Base-by-base conservation (phyloP, 2,329 filamentous ascomycete genomes). In the Fusarium acutatum region DNA sequence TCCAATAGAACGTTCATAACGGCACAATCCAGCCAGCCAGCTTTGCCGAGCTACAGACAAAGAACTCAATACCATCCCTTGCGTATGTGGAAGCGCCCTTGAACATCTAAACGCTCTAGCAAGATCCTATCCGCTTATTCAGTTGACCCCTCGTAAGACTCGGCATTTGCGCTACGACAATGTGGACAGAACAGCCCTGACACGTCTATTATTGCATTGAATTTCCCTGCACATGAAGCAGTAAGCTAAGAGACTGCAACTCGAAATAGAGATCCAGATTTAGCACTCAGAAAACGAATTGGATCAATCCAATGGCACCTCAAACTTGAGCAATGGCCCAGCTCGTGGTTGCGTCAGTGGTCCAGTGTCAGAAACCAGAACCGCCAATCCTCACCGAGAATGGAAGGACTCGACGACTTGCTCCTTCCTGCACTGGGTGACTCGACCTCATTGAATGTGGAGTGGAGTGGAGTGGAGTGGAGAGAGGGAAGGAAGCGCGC, bases 341-440 rank as follows among this genome's bases (percentile, higher is more conserved):
- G 49, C 47, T 47, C 49, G 56, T 62, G 52, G 58, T 62, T 73
- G 67, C 71, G 60, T 72, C 63, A 73, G 72, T 74, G 62, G 46
- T 69, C 59, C 70, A 74, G 64, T 59, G 46, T 50, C 62, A 74
- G 34, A 28, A 54, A 54, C 20, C 50, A 38, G 50, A 71, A 71
- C 58, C 35, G 41, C 38, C 46, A 69, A 70, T 62, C 65, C 65
- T 67, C 70, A 73, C 70, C 46, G 54, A 60, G 62, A 60, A 61
- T 37, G 56, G 54, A 35, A 59, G 56, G 44, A 56, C 60, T 73
- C 60, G 70, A 71, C 65, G 43, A 61, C 40, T 61, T 40, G 47
- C 57, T 70, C 60, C 54, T 69, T 70, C 57, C 50, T 69, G 60
- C 70, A 67, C 70, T 73, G 66, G 57, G 69, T 40, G 54, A 60